Conservation (phyloP, 441 rosid genomes). For the Aquilaria agallochum region DNA sequence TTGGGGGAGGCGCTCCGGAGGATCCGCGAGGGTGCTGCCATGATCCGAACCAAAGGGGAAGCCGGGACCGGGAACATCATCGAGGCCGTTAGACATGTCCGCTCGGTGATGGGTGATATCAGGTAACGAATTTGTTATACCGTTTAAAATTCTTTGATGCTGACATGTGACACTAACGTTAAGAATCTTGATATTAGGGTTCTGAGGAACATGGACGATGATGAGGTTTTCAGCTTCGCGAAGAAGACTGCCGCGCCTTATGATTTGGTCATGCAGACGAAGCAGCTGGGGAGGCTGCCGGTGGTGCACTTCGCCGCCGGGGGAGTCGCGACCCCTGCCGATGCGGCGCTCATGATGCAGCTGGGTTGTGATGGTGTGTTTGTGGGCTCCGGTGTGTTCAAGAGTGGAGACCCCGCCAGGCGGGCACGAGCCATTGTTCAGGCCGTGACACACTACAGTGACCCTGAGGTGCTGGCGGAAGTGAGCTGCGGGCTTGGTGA, state of each 20-base stretch:
- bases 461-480: constrained; percentile 77
- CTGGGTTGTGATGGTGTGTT: constrained; percentile 92
- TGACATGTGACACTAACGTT: too few species aligned
- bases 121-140: too few species aligned
- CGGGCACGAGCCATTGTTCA: constrained; percentile 93
- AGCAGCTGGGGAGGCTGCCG: constrained; percentile 90
- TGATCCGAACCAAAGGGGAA: constrained; percentile 95
- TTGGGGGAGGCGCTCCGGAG: constrained; percentile 81
- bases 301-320: constrained; percentile 99
- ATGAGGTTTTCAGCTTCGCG: constrained; percentile 82
- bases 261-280: constrained; percentile 94
- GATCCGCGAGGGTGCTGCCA: constrained; percentile 93
- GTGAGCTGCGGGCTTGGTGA: constrained; percentile 91
- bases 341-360: constrained; percentile 98
- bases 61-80: constrained; percentile 91
- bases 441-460: constrained; percentile 93
- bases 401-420: constrained; percentile 87
- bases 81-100: constrained; percentile 88
- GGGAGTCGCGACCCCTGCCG: constrained; percentile 96
- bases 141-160: too few species aligned
- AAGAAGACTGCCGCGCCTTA: constrained; percentile 86
- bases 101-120: constrained; percentile 81
- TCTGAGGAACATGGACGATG: constrained; percentile 88
- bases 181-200: constrained; percentile 31
- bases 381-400: constrained; percentile 90